Conservation (phyloP, 2,329 filamentous ascomycete genomes). For the Xylariaceae sp. region DNA sequence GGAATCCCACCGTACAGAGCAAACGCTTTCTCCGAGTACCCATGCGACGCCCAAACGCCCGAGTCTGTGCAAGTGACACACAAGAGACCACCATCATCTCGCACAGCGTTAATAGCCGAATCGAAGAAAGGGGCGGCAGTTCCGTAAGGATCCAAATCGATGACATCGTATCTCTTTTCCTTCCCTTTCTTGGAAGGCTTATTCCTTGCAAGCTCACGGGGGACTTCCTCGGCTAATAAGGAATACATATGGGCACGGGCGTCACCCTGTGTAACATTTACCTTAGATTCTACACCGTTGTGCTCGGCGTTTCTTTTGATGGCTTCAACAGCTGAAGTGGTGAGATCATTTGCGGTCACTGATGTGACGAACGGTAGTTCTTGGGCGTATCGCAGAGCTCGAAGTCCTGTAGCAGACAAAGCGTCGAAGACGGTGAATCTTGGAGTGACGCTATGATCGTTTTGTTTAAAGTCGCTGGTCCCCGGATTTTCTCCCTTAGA, state of each 20-base stretch:
- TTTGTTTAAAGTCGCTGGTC: conserved; percentile 12
- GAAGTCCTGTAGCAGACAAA: conserved; percentile 88
- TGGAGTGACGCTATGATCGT: conserved; percentile 38
- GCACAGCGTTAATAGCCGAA: conserved; percentile 81
- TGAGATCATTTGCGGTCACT: conserved; percentile 89
- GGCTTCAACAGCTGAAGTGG: conserved; percentile 72
- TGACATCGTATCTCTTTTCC: conserved; percentile 79
- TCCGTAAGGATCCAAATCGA: conserved; percentile 95
- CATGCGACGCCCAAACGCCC: conserved; percentile 90
- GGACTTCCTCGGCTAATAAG: conserved; percentile 58
- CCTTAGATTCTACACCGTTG: conserved; percentile 73
- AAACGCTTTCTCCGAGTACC: conserved; percentile 92
- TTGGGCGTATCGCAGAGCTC: conserved; percentile 87
- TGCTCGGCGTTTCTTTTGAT: conserved; percentile 85
- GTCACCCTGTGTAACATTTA: conserved; percentile 76
- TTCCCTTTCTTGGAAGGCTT: conserved; percentile 43
- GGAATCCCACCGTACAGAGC: conserved; percentile 92
- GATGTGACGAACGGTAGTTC: conserved; percentile 84
- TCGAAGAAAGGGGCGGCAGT: conserved; percentile 93
- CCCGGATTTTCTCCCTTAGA: conserved; percentile 16
- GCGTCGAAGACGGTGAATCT: conserved; percentile 89
- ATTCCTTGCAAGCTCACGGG: conserved; percentile 43
- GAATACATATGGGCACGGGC: conserved; percentile 91
- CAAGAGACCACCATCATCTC: conserved; percentile 82
- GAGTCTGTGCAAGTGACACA: conserved; percentile 98